Percentiles rank a stretch among this genome's conserved stretches.
Conservation (phyloP, 129 eudicot species). For the Saposhnikovia divaricata region DNA sequence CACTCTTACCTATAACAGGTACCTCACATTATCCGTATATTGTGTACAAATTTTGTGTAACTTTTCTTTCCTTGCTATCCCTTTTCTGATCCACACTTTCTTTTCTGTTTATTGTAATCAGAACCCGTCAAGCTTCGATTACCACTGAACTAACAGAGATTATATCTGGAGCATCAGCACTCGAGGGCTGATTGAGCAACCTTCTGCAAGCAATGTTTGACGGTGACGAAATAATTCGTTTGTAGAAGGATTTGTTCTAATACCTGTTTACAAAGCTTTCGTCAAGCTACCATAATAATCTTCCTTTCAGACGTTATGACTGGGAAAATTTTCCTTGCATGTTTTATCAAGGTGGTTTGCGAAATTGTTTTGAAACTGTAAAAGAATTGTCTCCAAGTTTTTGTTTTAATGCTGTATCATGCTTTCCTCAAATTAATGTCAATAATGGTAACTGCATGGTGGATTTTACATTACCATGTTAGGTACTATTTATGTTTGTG, state of each 20-base stretch:
- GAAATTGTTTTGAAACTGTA: not conserved
- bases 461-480: not conserved
- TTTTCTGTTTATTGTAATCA: conserved; percentile 10
- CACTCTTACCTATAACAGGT: conserved; percentile 98
- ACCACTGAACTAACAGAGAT: conserved; percentile 89
- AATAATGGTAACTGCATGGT: not conserved
- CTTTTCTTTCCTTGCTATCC: not conserved
- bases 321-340: not conserved
- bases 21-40: not conserved
- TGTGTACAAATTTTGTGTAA: not conserved
- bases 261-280: conserved; percentile 5
- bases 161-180: conserved; percentile 96
- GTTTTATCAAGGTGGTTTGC: not conserved
- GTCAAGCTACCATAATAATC: conserved; percentile 15
- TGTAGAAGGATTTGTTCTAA: not conserved
- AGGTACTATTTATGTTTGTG: not conserved
- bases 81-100: not conserved
- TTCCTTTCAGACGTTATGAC: not conserved
- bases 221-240: conserved; percentile 42
- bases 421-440: not conserved
- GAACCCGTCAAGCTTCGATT: conserved; percentile 99
- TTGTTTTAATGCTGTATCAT: not conserved
- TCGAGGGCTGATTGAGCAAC: conserved; percentile 52
- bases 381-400: not conserved
- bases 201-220: conserved; percentile 20